phyloP scores from a whole-genome alignment of 2,329 filamentous ascomycete genomes.

The Stenocarpella maydis region DNA sequence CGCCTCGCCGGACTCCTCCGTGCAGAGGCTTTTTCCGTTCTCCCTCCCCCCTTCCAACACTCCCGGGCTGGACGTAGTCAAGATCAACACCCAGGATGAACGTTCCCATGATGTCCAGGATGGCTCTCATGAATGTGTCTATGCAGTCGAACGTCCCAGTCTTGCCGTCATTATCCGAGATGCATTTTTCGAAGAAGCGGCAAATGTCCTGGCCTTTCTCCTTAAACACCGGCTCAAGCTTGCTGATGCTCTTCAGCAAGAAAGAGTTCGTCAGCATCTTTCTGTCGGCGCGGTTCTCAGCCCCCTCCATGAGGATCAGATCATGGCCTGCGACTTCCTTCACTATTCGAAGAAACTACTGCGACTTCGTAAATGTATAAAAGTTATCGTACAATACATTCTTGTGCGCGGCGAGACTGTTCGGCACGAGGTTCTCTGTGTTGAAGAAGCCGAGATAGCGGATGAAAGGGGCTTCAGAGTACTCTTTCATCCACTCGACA shows the following conservation, averaged over 20 bases:
- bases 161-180: slow-evolving; percentile 33
- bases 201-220: slow-evolving; percentile 44
- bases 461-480: slow-evolving; percentile 49
- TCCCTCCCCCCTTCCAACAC: no score
- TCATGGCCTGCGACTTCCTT: slow-evolving; percentile 48
- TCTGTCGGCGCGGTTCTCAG: slow-evolving; percentile 46
- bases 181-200: slow-evolving; percentile 41
- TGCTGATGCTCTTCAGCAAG: slow-evolving; percentile 47
- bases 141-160: slow-evolving; percentile 14
- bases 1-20: background rate
- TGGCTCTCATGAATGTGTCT: slow-evolving; percentile 43
- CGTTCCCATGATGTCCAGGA: slow-evolving; percentile 47
- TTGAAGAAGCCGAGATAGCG: slow-evolving; percentile 48
- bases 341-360: slow-evolving; percentile 44
- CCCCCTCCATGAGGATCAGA: slow-evolving; percentile 48
- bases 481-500: slow-evolving; percentile 44
- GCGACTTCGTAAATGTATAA: slow-evolving; percentile 50
- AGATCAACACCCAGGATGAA: slow-evolving; percentile 47
- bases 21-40: background rate
- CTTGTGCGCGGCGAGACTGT: slow-evolving; percentile 47
- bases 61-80: slow-evolving; percentile 26
- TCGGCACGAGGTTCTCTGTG: slow-evolving; percentile 49
- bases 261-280: slow-evolving; percentile 47
- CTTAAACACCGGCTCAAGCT: slow-evolving; percentile 49
- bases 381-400: slow-evolving; percentile 50